Base-by-base conservation (phyloP, 2,329 filamentous ascomycete genomes). In the Rhynchosporium graminicola region DNA sequence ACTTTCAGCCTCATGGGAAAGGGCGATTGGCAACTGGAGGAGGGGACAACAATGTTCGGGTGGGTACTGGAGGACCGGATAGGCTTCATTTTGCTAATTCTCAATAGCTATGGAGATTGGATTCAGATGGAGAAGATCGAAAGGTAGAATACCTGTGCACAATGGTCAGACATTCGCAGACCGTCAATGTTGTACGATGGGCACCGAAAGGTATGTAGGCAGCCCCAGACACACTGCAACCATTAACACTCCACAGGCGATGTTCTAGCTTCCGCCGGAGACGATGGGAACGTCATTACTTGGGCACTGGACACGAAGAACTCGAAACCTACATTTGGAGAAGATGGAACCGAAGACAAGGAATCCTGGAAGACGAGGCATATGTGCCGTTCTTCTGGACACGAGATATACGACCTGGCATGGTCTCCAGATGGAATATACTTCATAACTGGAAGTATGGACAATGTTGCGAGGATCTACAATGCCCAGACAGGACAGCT, bases 401-500 rank as follows among this genome's bases (percentile, higher is more conserved):
- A 93, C 10, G 95, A 99, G 76, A 98, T 99, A 69, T 99, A 99
- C 78, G 95, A 99, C 76, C 80, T 99, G 62, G 95, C 95, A 57
- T 99, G 95, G 96, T 98, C 95, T 55, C 96, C 96, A n/a, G 95
- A 99, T 76, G 92, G 91, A 45, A 81, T 88, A 45, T 95, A 96
- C 79, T 97, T 99, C 80, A 97, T 99, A 71, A 97, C 96, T 29
- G 95, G 95, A 45, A 98, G 95, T 78, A 98, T 99, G 93, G 95
- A 99, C 79, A 99, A 99, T 75, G 89, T 98, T 74, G 93, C 95
- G 63, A 86, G 94, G 63, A 98, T 99, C 71, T 98, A 97, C 81
- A 97, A 96, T 77, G 91, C 93, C 61, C 89, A 90, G 67, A 95
- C 90, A 71, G 94, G 91, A 63, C 80, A 82, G 38, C 76, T 93